Evolutionary conservation across 805 yeast species (phyloP).

Genomic region (Lachancea waltii): DNA sequence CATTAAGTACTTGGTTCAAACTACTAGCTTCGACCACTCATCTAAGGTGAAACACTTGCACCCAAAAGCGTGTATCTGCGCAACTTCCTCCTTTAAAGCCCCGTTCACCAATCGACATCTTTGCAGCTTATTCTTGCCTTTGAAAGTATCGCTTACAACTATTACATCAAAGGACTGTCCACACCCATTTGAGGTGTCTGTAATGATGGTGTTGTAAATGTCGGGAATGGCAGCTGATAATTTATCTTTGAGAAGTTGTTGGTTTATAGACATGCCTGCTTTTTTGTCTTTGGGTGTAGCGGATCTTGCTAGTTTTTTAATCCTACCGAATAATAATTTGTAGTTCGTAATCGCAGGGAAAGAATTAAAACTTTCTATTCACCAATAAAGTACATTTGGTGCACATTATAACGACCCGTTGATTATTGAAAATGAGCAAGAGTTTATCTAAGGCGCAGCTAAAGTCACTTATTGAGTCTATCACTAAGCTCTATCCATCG

Average conservation of each 20-base stretch:
- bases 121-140: constrained; percentile 75
- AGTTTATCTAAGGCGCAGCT: constrained; percentile 31
- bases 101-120: constrained; percentile 83
- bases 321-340: neutral
- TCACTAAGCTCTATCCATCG: constrained; percentile 75
- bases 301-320: neutral
- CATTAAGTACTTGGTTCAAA: neutral
- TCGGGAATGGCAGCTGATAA: constrained; percentile 23
- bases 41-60: constrained; percentile 82
- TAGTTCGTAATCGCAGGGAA: neutral
- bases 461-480: constrained; percentile 41
- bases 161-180: constrained; percentile 96
- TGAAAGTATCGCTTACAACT: constrained; percentile 65
- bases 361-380: neutral
- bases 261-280: constrained; percentile 9
- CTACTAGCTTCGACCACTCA: constrained; percentile 58
- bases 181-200: constrained; percentile 73
- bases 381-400: no score
- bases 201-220: constrained; percentile 30
- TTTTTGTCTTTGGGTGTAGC: neutral
- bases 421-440: constrained; percentile 16
- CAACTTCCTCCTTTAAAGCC: constrained; percentile 77
- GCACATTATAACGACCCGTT: no score
- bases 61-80: constrained; percentile 88
- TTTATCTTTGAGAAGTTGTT: constrained; percentile 23